A percentile compares a stretch with the other conserved stretches of the same genome.
Evolutionary conservation across 1,284 basidiomycete genomes (phyloP).

Genomic region (Golubevia sp.): DNA sequence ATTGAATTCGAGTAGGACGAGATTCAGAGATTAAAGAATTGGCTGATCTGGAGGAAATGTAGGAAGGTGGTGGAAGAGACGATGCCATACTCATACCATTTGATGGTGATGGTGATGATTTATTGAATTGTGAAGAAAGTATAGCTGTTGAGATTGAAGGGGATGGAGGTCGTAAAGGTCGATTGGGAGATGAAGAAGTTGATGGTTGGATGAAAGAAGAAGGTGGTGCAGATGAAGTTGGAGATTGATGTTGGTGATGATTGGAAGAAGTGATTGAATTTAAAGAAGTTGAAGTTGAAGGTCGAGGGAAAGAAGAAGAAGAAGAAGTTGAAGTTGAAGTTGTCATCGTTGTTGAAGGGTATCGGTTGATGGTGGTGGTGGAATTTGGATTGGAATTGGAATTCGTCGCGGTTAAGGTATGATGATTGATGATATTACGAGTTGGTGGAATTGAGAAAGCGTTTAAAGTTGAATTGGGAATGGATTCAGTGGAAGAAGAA

Average conservation of each 20-base stretch:
- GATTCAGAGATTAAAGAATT: slow-evolving; percentile 45
- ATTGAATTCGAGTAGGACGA: slow-evolving; percentile 48
- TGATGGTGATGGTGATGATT: not conserved
- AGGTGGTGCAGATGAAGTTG: no score
- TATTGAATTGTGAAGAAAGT: not conserved
- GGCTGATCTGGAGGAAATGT: slow-evolving; percentile 44
- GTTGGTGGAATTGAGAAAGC: not conserved
- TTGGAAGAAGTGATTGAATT: not conserved
- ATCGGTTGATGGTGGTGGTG: no score
- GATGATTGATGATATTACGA: not conserved
- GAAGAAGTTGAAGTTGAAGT: no score
- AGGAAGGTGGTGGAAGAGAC: slow-evolving; percentile 6
- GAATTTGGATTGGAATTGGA: not conserved
- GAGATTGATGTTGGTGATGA: not conserved
- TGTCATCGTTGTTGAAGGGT: no score
- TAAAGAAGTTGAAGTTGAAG: not conserved
- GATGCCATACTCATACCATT: not conserved
- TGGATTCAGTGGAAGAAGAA: not conserved
- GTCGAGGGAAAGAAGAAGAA: not conserved
- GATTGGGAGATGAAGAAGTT: not conserved
- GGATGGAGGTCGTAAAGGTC: not conserved
- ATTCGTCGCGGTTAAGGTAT: not conserved
- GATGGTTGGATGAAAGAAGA: no score
- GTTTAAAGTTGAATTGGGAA: not conserved
- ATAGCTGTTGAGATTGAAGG: not conserved